phyloP scores from a whole-genome alignment of 108 stramenopile genomes.

The Pseudonitzschia delicatissima region DNA sequence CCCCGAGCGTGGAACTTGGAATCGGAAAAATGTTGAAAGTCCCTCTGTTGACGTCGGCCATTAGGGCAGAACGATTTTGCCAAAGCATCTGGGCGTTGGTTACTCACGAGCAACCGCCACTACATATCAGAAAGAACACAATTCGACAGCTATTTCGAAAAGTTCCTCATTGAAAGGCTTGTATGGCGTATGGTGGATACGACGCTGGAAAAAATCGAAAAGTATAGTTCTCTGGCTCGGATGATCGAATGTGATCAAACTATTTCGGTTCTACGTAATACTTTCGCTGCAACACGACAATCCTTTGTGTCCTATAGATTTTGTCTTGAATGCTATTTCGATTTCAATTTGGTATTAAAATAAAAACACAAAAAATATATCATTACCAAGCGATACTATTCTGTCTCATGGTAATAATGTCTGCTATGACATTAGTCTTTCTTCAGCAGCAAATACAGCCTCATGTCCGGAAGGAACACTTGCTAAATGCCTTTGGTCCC shows the following conservation, averaged over 20 bases:
- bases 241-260: too few relatives aligned
- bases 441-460: constrained; percentile 88
- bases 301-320: too few relatives aligned
- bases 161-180: neutral
- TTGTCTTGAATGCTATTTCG: too few relatives aligned
- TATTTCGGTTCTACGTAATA: too few relatives aligned
- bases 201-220: too few relatives aligned
- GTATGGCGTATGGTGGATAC: too few relatives aligned
- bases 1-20: neutral
- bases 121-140: neutral
- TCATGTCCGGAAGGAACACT: constrained; percentile 88
- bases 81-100: constrained; percentile 1
- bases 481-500: constrained; percentile 89
- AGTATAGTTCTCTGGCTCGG: too few relatives aligned
- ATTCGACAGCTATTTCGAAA: neutral
- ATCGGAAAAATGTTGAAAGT: neutral
- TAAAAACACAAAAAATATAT: neutral
- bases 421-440: constrained; percentile 62
- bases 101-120: neutral
- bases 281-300: too few relatives aligned
- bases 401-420: neutral
- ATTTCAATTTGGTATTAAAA: too few relatives aligned
- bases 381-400: neutral
- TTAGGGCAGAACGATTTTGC: neutral
- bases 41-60: neutral